Evolutionary conservation across 805 yeast species (phyloP).

Genomic region (Cyberlindnera xylosilytica): DNA sequence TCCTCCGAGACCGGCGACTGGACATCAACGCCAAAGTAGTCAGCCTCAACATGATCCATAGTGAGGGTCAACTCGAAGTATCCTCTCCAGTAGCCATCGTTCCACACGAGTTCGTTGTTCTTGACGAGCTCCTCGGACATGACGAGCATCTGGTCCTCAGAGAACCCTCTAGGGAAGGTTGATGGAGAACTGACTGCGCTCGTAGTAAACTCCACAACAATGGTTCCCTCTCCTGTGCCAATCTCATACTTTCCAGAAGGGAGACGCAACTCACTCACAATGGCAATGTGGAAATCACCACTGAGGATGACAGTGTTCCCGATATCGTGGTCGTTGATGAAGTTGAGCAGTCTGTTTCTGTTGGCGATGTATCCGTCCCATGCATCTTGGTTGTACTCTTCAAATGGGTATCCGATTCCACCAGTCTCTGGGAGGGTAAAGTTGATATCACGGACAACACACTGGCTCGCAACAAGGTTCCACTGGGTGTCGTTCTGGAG

Average conservation of each 20-base stretch:
- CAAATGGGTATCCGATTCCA: slow-evolving; percentile 21
- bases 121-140: slow-evolving; percentile 11
- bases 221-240: slow-evolving; percentile 24
- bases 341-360: slow-evolving; percentile 20
- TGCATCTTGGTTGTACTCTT: slow-evolving; percentile 23
- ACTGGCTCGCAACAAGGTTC: slow-evolving; percentile 20
- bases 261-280: slow-evolving; percentile 22
- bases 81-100: slow-evolving; percentile 17
- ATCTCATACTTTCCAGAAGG: slow-evolving; percentile 15
- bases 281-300: slow-evolving; percentile 28
- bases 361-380: slow-evolving; percentile 29
- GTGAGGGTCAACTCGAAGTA: slow-evolving; percentile 6
- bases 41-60: slow-evolving; percentile 1
- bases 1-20: slow-evolving; percentile 4
- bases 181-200: slow-evolving; percentile 27
- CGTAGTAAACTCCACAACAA: slow-evolving; percentile 26
- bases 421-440: slow-evolving; percentile 13
- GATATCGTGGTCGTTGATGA: slow-evolving; percentile 15
- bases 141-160: not conserved
- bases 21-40: slow-evolving; percentile 13
- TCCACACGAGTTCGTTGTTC: slow-evolving; percentile 13
- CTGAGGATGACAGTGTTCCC: slow-evolving; percentile 21
- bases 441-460: slow-evolving; percentile 15
- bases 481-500: slow-evolving; percentile 15
- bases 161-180: slow-evolving; percentile 15